phyloP scores from a whole-genome alignment of 176 grass and related monocot species.

The Rhynchospora tenuis region DNA sequence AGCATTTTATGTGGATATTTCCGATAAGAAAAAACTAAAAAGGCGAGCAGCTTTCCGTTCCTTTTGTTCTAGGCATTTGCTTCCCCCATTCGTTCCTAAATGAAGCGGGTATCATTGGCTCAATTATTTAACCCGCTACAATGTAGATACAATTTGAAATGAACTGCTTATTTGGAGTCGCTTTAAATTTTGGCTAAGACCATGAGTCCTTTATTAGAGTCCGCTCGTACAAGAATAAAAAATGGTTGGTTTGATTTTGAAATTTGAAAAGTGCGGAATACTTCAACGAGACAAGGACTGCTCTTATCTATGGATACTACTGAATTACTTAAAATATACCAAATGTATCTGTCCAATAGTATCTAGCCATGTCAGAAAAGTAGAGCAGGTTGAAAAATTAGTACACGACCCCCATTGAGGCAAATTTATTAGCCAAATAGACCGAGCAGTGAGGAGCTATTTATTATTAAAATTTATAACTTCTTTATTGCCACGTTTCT shows the following conservation, averaged over 20 bases:
- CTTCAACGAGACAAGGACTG: not conserved
- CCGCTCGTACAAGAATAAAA: not conserved
- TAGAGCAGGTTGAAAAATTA: not conserved
- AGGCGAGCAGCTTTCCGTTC: slow-evolving; percentile 8
- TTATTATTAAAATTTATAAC: not conserved
- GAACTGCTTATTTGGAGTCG: not conserved
- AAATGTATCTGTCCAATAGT: not conserved
- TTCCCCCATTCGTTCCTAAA: not conserved
- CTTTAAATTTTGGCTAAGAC: not conserved
- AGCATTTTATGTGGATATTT: not conserved
- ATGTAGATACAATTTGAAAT: not conserved
- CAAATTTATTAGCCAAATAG: not conserved
- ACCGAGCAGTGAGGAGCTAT: not conserved
- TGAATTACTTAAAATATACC: not conserved
- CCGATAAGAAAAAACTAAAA: not conserved
- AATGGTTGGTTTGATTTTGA: slow-evolving; percentile 7
- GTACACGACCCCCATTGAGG: not conserved
- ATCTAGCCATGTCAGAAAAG: not conserved
- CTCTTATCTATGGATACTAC: not conserved
- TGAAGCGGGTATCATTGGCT: not conserved
- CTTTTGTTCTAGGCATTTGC: not conserved
- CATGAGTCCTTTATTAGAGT: not conserved
- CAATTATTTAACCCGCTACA: not conserved
- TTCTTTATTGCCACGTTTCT: not conserved
- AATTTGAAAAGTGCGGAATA: slow-evolving; percentile 21